phyloP scores from a whole-genome alignment of 1,284 basidiomycete species.

The Peniophora sp. region DNA sequence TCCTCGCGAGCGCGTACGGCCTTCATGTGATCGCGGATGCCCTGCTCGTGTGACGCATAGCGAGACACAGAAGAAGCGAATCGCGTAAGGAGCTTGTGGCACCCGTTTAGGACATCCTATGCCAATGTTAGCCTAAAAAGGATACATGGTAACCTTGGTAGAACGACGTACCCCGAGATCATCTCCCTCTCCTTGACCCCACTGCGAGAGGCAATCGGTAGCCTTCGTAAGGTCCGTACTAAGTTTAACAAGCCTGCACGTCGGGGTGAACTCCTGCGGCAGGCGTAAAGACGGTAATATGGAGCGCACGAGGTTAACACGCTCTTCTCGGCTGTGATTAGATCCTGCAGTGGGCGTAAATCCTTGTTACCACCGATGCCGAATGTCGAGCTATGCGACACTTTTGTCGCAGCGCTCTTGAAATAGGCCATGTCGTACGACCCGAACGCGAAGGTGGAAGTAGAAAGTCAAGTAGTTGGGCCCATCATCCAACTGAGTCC shows the following conservation, averaged over 20 bases:
- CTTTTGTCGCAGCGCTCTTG: slow-evolving; percentile 64
- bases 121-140: slow-evolving; percentile 3
- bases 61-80: slow-evolving; percentile 64
- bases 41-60: slow-evolving; percentile 69
- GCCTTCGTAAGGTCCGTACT: slow-evolving; percentile 64
- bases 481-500: no score
- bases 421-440: slow-evolving; percentile 40
- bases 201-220: slow-evolving; percentile 67
- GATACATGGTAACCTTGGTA: not conserved
- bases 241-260: slow-evolving; percentile 52
- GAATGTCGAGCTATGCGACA: slow-evolving; percentile 77
- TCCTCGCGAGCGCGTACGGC: slow-evolving; percentile 82
- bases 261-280: slow-evolving; percentile 3
- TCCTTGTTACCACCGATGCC: slow-evolving; percentile 77
- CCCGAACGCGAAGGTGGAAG: not conserved
- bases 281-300: not conserved
- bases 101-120: slow-evolving; percentile 73
- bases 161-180: slow-evolving; percentile 63
- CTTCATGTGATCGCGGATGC: slow-evolving; percentile 73
- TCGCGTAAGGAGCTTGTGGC: slow-evolving; percentile 63
- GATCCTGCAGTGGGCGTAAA: slow-evolving; percentile 74
- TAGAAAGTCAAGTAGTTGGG: not conserved
- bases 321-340: slow-evolving; percentile 85
- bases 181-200: slow-evolving; percentile 83
- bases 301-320: slow-evolving; percentile 63